phyloP scores from a whole-genome alignment of 1,284 basidiomycete genomes.

The Apiotrichum gamsii region DNA sequence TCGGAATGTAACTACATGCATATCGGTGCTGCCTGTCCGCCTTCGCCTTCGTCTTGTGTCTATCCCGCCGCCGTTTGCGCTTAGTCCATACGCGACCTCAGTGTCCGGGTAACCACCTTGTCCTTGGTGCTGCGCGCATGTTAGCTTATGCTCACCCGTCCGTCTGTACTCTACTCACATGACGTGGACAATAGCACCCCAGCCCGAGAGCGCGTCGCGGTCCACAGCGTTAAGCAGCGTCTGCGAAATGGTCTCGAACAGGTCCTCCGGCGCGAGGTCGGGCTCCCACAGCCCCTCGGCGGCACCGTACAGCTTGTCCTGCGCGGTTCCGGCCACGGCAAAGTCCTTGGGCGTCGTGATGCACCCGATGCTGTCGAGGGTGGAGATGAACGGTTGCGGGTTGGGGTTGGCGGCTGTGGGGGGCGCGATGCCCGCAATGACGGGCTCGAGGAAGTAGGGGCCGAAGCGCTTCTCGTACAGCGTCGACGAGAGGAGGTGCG shows the following conservation, averaged over 20 bases:
- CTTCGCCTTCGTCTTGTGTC: neutral
- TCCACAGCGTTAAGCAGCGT: slow-evolving; percentile 93
- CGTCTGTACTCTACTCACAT: slow-evolving; percentile 61
- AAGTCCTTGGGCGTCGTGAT: slow-evolving; percentile 64
- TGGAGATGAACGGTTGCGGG: slow-evolving; percentile 89
- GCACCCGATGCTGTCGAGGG: slow-evolving; percentile 88
- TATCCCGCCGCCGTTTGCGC: neutral
- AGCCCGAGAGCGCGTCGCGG: slow-evolving; percentile 92
- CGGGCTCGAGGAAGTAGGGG: slow-evolving; percentile 95
- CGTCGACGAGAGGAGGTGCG: slow-evolving; percentile 92
- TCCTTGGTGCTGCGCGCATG: slow-evolving; percentile 64
- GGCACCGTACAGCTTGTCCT: slow-evolving; percentile 89
- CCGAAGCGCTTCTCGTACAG: slow-evolving; percentile 95
- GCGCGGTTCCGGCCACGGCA: slow-evolving; percentile 90
- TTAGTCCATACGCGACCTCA: slow-evolving; percentile 88
- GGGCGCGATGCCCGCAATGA: slow-evolving; percentile 81
- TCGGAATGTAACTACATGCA: slow-evolving; percentile 23
- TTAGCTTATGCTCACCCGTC: neutral
- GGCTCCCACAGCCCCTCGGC: slow-evolving; percentile 99
- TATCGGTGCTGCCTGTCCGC: slow-evolving; percentile 5
- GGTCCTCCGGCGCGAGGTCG: slow-evolving; percentile 82
- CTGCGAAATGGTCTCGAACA: slow-evolving; percentile 98
- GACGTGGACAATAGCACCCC: slow-evolving; percentile 91
- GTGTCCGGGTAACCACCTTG: slow-evolving; percentile 71
- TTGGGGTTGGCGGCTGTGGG: slow-evolving; percentile 56